A percentile compares a stretch with the other conserved stretches of the same genome.
Conservation (phyloP, 192 early-diverging fungal species). For the Podila verticillata region DNA sequence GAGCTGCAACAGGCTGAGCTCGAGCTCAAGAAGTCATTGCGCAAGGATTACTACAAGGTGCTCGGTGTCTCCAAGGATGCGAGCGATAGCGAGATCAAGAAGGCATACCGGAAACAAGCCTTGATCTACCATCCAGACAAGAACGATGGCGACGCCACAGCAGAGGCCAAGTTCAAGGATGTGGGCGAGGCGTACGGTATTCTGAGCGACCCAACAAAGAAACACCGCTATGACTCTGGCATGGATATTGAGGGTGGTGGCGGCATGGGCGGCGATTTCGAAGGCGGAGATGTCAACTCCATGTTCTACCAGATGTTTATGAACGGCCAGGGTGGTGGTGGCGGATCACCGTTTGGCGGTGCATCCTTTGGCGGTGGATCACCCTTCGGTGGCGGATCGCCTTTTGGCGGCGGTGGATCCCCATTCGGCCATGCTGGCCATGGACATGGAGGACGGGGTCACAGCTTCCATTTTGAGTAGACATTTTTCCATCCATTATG, state of each 20-base stretch:
- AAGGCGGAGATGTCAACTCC: constrained; percentile 67
- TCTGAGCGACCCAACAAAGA: constrained; percentile 84
- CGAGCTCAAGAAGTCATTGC: constrained; percentile 74
- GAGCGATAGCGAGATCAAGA: constrained; percentile 82
- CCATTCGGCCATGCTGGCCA: constrained; percentile 17
- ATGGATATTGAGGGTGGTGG: constrained; percentile 78
- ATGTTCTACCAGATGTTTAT: constrained; percentile 65
- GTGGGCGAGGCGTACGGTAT: constrained; percentile 83
- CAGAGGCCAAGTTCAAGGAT: constrained; percentile 87
- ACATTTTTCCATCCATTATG: too few species aligned
- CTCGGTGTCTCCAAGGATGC: constrained; percentile 80
- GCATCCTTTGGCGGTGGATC: constrained; percentile 18
- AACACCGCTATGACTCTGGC: constrained; percentile 81
- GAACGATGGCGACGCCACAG: constrained; percentile 72
- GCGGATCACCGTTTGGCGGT: constrained; percentile 49
- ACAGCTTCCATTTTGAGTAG: constrained; percentile 60
- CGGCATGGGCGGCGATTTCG: constrained; percentile 45
- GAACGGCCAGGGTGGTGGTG: constrained; percentile 43
- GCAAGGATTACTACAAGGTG: constrained; percentile 98
- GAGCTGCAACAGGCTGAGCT: constrained; percentile 68
- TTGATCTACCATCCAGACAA: constrained; percentile 94
- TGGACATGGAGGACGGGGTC: constrained; percentile 18
- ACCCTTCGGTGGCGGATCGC: constrained; percentile 45
- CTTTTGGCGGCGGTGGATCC: constrained; percentile 11
- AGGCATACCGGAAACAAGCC: constrained; percentile 85